These are phyloP conservation scores for Persicaria tinctoria DNA, from an alignment of 148 eudicot genomes.

Conservation along the genomic window DNA sequence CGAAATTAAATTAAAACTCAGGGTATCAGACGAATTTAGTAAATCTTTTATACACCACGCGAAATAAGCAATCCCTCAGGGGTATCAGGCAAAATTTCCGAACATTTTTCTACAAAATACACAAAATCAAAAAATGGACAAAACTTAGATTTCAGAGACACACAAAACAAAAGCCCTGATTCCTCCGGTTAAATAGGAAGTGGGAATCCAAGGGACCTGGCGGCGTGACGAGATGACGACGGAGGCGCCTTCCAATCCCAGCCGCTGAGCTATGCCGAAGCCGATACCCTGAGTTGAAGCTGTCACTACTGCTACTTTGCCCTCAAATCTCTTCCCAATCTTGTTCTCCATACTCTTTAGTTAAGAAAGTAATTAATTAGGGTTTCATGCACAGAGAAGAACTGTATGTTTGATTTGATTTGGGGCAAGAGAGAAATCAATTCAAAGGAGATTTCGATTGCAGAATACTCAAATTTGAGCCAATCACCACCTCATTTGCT, in stretches of 20 bases:
- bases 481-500: too few species aligned
- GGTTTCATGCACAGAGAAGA: too few species aligned
- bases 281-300: slow-evolving; percentile 97
- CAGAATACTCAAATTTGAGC: too few species aligned
- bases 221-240: slow-evolving; percentile 73
- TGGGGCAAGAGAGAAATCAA: too few species aligned
- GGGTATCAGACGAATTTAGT: too few species aligned
- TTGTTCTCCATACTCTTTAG: slow-evolving; percentile 20
- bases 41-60: too few species aligned
- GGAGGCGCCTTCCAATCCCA: slow-evolving; percentile 81
- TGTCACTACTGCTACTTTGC: slow-evolving; percentile 71
- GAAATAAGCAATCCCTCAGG: too few species aligned
- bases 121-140: neutral
- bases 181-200: neutral
- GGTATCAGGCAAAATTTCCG: neutral
- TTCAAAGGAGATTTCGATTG: too few species aligned
- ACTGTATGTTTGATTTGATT: too few species aligned
- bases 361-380: too few species aligned
- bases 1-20: too few species aligned
- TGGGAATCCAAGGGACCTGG: slow-evolving; percentile 33
- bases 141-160: neutral
- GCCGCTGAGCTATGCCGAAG: slow-evolving; percentile 64
- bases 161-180: neutral
- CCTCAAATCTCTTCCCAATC: slow-evolving; percentile 49
- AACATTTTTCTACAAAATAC: slow-evolving; percentile 54